Percentiles rank a stretch among this genome's conserved stretches.
Evolutionary conservation across 768 basidiomycete species (phyloP).

Genomic region (Boletus vermiculosoides): DNA sequence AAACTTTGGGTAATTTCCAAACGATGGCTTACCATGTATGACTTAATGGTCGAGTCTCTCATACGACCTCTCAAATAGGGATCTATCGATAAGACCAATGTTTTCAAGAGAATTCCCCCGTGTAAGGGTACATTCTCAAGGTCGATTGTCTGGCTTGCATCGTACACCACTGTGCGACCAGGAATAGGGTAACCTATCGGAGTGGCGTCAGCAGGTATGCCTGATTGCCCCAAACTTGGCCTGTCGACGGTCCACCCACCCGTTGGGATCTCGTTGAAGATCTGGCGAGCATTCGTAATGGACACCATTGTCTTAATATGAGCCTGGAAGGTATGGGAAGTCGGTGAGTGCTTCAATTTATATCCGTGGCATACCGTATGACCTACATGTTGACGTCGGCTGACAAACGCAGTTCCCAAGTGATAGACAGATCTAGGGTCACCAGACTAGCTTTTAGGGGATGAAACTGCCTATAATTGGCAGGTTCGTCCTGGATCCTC

Average conservation of each 20-base stretch:
- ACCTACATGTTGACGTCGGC: neutral
- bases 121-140: slow-evolving; percentile 42
- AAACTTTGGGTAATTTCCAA: neutral
- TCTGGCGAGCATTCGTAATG: slow-evolving; percentile 34
- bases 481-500: too few relatives aligned
- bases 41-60: slow-evolving; percentile 23
- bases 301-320: slow-evolving; percentile 4
- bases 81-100: slow-evolving; percentile 46
- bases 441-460: neutral
- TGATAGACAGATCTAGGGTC: neutral
- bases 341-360: neutral
- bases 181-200: slow-evolving; percentile 37
- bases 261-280: slow-evolving; percentile 39
- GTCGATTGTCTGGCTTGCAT: slow-evolving; percentile 47
- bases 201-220: neutral
- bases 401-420: neutral
- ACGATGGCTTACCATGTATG: slow-evolving; percentile 10
- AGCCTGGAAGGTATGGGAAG: neutral
- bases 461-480: too few relatives aligned
- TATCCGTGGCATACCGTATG: neutral
- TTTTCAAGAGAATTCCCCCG: slow-evolving; percentile 51
- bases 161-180: slow-evolving; percentile 48
- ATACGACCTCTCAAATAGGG: slow-evolving; percentile 47
- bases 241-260: slow-evolving; percentile 2
- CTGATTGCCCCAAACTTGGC: too few relatives aligned